Percentiles rank a stretch among this genome's conserved stretches.
Evolutionary conservation across 2,329 filamentous ascomycete species (phyloP).

Genomic region (Elsinoe arachidis): DNA sequence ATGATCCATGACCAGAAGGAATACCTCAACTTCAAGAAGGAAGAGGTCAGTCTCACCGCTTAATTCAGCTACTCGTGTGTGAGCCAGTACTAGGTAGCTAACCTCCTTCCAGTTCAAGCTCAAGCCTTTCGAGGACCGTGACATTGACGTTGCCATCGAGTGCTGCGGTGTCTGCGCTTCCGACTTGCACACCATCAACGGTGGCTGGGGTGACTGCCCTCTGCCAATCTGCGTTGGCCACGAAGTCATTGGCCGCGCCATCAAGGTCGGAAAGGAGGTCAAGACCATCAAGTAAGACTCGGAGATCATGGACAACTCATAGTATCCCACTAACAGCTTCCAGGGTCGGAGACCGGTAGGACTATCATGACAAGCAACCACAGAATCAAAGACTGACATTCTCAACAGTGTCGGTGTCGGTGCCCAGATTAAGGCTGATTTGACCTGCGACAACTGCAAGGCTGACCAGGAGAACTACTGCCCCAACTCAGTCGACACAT

Average conservation of each 20-base stretch:
- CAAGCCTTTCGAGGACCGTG: slow-evolving; percentile 78
- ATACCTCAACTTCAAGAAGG: slow-evolving; percentile 48
- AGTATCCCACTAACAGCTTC: not conserved
- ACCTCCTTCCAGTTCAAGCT: slow-evolving; percentile 54
- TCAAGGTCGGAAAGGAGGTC: slow-evolving; percentile 43
- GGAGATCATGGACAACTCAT: not conserved
- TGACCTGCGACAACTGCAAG: slow-evolving; percentile 45
- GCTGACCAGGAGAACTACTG: slow-evolving; percentile 47
- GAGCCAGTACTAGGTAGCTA: not conserved
- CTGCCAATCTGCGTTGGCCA: slow-evolving; percentile 59
- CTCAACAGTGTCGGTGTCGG: slow-evolving; percentile 42
- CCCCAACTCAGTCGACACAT: slow-evolving; percentile 42
- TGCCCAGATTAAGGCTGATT: slow-evolving; percentile 42
- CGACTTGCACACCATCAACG: slow-evolving; percentile 42
- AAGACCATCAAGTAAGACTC: slow-evolving; percentile 35
- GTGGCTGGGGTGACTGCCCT: slow-evolving; percentile 57
- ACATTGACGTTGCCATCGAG: slow-evolving; percentile 81
- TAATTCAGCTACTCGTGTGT: not conserved
- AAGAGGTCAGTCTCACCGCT: slow-evolving; percentile 36
- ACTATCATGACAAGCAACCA: not conserved
- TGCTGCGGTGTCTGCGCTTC: slow-evolving; percentile 57
- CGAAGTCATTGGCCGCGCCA: slow-evolving; percentile 44
- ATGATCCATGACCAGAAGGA: slow-evolving; percentile 50
- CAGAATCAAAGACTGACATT: slow-evolving; percentile 16
- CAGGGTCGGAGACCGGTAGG: slow-evolving; percentile 27